Evolutionary conservation across 1,139 yeast species (phyloP).

Genomic region (Pneumocystis oryctolagi): DNA sequence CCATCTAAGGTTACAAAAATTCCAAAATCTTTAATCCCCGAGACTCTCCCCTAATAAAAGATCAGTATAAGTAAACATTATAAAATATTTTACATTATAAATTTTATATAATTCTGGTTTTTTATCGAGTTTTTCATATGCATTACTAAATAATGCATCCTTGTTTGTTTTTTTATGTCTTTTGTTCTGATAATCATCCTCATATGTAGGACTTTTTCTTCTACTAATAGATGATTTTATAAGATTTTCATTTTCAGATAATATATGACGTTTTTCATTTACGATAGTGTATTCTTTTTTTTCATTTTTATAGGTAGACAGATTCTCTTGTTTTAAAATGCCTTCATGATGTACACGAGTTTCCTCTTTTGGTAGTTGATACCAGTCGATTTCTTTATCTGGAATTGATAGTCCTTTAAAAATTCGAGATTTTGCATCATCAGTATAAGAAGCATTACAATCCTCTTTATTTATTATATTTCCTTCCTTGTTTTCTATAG

Average conservation of each 20-base stretch:
- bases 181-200: slow-evolving; percentile 2
- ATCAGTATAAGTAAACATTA: neutral
- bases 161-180: slow-evolving; percentile 2
- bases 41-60: slow-evolving; percentile 36
- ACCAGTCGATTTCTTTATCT: slow-evolving; percentile 7
- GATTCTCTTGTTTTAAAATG: slow-evolving; percentile 7
- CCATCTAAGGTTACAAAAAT: slow-evolving; percentile 50
- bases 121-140: slow-evolving; percentile 18
- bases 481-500: slow-evolving; percentile 7
- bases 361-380: neutral
- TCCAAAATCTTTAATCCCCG: slow-evolving; percentile 52
- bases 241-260: slow-evolving; percentile 2
- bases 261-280: neutral
- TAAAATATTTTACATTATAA: slow-evolving; percentile 23
- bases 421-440: slow-evolving; percentile 5
- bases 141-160: neutral
- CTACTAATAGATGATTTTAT: neutral
- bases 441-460: neutral
- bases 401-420: slow-evolving; percentile 12
- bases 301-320: neutral
- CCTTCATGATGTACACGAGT: slow-evolving; percentile 2
- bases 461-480: neutral
- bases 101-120: slow-evolving; percentile 32
- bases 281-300: neutral
- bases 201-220: neutral